Conservation (phyloP, 2,329 filamentous ascomycete species). For the Talaromyces sp. region DNA sequence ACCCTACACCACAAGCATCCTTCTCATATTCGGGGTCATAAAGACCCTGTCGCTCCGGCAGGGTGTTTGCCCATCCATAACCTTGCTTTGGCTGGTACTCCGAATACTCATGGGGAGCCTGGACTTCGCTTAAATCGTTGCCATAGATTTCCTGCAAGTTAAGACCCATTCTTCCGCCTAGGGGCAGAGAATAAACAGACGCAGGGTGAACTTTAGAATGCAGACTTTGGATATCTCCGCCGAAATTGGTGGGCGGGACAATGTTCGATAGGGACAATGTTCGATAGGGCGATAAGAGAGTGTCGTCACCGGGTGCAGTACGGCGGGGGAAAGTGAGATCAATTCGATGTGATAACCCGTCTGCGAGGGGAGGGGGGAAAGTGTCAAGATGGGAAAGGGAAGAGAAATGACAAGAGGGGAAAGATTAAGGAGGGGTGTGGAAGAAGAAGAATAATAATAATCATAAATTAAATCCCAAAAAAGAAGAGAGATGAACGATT, state of each 20-base stretch:
- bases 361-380: constrained; percentile 10
- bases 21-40: constrained; percentile 97
- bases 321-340: constrained; percentile 21
- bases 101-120: constrained; percentile 49
- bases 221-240: constrained; percentile 23
- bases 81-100: constrained; percentile 60
- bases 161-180: constrained; percentile 55
- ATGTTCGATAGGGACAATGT: too few relatives aligned
- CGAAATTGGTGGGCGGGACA: constrained; percentile 21
- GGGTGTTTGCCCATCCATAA: constrained; percentile 93
- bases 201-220: constrained; percentile 16
- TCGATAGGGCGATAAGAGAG: constrained; percentile 13
- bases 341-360: constrained; percentile 13
- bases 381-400: constrained; percentile 10
- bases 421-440: constrained; percentile 16
- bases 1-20: constrained; percentile 99
- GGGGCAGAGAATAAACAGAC: constrained; percentile 40
- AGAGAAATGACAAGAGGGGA: constrained; percentile 9
- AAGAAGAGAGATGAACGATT: constrained; percentile 18
- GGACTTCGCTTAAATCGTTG: constrained; percentile 49
- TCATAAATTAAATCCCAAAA: constrained; percentile 6
- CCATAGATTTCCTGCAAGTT: constrained; percentile 52
- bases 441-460: background rate
- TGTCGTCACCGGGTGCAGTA: constrained; percentile 34
- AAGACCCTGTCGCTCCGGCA: constrained; percentile 97